Evolutionary conservation across 345 rosid genomes (phyloP), one percentile per base, ranked within the genome.

Genomic region (Microcos paniculata): DNA sequence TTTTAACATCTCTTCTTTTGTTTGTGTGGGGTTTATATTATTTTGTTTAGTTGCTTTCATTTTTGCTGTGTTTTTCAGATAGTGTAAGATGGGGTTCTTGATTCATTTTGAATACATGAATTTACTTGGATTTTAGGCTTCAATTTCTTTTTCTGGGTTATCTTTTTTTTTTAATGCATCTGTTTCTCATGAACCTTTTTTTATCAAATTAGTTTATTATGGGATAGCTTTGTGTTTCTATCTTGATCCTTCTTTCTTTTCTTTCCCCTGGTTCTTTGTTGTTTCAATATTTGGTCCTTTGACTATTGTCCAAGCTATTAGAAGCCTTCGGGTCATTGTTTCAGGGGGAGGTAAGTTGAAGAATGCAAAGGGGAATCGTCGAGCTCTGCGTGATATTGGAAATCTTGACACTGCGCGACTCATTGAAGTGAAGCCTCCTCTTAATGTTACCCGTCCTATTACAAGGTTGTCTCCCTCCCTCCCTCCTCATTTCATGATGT

Each of bases 381-480:
- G 1, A 53, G 78, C 30, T 76, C 65, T 76, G 1, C 5, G 65
- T 6, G 78, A 76, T 26, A 76, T 76, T 42, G 78, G 78, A 57
- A 76, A 76, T 56, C 46, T 66, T 4, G 56, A 40, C 43, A 66
- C 46, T 1, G 57, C 55, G 8, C 45, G 8, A 18, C 64, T 12
- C 43, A 26, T 42, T 14, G 73, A 55, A 56, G 72, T 56, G 46
- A 76, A 76, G 73, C 55, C 18, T 0, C 18, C 55, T 4, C 18
- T 14, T 14, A 51, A 51, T 14, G 66, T 76, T n/a, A 65, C 64
- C 66, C 78, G 73, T 51, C 78, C 78, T 13, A 76, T 76, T 33
- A 76, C 78, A 76, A 76, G 77, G 77, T 62, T 33, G n/a, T 31
- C 24, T 62, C 46, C 28, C 66, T 42, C 23, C 42, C 24, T 59